Percentiles rank a stretch among this genome's conserved stretches.
Conservation (phyloP, 306 rosid species). For the Chamaecrista fasciculata region DNA sequence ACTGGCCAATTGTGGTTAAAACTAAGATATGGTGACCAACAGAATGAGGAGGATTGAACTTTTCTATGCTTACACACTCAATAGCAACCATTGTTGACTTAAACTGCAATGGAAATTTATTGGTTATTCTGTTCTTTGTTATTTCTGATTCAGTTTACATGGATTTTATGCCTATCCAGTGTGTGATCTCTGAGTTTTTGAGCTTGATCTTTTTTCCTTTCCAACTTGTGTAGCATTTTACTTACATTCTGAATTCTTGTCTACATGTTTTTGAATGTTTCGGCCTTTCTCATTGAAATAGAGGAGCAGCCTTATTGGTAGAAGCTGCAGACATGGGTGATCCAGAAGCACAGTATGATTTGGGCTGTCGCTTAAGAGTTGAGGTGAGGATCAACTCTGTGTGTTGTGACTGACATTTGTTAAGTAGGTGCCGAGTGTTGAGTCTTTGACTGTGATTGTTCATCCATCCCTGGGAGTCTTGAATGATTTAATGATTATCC, state of each 20-base stretch:
- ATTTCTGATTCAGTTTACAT: not conserved
- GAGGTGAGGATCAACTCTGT: constrained; percentile 51
- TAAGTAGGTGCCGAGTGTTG: constrained; percentile 8
- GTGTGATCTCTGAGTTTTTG: not conserved
- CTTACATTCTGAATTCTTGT: not conserved
- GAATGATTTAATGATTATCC: not conserved
- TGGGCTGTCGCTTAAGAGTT: constrained; percentile 80
- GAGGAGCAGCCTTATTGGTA: constrained; percentile 84
- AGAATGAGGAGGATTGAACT: not conserved
- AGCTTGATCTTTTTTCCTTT: not conserved
- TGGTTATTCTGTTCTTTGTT: not conserved
- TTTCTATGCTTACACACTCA: not conserved
- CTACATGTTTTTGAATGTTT: not conserved
- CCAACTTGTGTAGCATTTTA: not conserved
- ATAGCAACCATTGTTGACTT: not conserved
- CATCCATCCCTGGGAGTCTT: not conserved
- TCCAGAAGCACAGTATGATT: constrained; percentile 81
- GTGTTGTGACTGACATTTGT: constrained; percentile 9
- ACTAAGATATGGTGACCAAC: not conserved
- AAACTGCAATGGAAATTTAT: not conserved
- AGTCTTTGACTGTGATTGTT: not conserved
- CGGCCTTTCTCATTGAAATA: constrained; percentile 29
- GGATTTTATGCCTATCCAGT: not conserved
- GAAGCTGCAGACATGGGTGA: constrained; percentile 97
- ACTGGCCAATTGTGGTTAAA: not conserved